Evolutionary conservation across 148 eudicot genomes (phyloP), one percentile per base, ranked within the genome.

Genomic region (Silene latifolia): DNA sequence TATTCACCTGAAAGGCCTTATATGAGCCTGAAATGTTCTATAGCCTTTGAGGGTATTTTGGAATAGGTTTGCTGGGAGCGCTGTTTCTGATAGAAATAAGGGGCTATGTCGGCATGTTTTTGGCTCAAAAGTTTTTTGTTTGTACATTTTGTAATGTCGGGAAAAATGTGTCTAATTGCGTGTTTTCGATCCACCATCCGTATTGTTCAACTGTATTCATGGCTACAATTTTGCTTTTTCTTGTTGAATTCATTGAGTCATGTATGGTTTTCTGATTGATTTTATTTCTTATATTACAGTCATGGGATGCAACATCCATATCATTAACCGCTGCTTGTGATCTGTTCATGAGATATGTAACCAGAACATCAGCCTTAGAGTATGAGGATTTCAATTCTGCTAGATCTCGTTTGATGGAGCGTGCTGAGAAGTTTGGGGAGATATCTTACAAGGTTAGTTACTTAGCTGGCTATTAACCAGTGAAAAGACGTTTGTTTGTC

Each of bases 321-420:
- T 94, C 98, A n/a, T 85, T 94, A 83, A 87, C 98, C 1, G 98
- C 98, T 78, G 97, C 93, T 29, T 94, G 98, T 85, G 98, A 94
- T 81, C 89, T 94, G 69, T 94, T 94, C 85, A 88, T 85, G 89
- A 91, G 98, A 59, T 94, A 94, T 78, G 95, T 94, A 61, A 94
- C 97, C 77, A 90, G 97, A 86, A 94, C 98, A 60, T 88, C 98
- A 44, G 98, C 98, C 74, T 71, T 94, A 75, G 97, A 94, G 78
- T 90, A 91, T 62, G 98, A 94, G 82, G 96, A 94, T 80, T 94
- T 94, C 64, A 87, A 83, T 80, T 91, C 98, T 47, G 97, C 97
- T n/a, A 94, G 89, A 81, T 87, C 96, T 80, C 97, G 98, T 79
- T 88, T 94, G 73, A 88, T 94, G 79, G 98, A 94, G 78, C 98